Conservation (phyloP, 1,284 basidiomycete genomes). For the Irpex sp. region DNA sequence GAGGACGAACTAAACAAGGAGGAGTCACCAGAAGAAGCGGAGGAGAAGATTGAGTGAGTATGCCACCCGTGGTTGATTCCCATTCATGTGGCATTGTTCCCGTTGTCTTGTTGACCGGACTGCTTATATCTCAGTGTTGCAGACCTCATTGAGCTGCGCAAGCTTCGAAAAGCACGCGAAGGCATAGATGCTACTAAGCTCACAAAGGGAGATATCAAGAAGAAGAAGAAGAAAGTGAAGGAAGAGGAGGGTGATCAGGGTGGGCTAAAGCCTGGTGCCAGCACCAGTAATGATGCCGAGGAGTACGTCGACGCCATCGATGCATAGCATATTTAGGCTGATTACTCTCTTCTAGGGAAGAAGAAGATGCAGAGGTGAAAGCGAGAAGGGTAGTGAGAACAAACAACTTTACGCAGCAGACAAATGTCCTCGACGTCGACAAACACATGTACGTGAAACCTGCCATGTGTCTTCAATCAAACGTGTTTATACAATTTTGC, state of each 20-base stretch:
- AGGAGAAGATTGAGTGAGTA: constrained; percentile 49
- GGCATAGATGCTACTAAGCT: constrained; percentile 88
- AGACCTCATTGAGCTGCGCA: constrained; percentile 84
- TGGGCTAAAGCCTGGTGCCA: constrained; percentile 56
- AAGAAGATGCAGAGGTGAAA: constrained; percentile 63
- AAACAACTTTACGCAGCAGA: constrained; percentile 97
- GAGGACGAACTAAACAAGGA: constrained; percentile 23
- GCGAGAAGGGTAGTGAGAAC: constrained; percentile 74
- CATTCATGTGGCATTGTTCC: constrained; percentile 4
- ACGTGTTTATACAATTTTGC: neutral
- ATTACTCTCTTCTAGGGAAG: constrained; percentile 38
- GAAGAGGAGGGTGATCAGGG: constrained; percentile 44
- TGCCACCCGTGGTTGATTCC: constrained; percentile 3
- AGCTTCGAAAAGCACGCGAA: constrained; percentile 68
- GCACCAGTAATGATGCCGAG: constrained; percentile 38
- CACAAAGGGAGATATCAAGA: constrained; percentile 79
- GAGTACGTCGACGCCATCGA: constrained; percentile 40
- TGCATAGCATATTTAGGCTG: neutral
- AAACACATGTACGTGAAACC: constrained; percentile 87
- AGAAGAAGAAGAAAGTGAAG: constrained; percentile 55
- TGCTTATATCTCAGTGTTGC: constrained; percentile 48
- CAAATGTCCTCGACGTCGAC: constrained; percentile 93
- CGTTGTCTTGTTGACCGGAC: neutral
- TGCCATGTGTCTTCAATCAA: neutral
- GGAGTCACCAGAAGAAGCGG: constrained; percentile 37